A percentile compares a stretch with the other conserved stretches of the same genome.
phyloP scores from a whole-genome alignment of 2,329 filamentous ascomycete species.

The Hypoxylon sp. region DNA sequence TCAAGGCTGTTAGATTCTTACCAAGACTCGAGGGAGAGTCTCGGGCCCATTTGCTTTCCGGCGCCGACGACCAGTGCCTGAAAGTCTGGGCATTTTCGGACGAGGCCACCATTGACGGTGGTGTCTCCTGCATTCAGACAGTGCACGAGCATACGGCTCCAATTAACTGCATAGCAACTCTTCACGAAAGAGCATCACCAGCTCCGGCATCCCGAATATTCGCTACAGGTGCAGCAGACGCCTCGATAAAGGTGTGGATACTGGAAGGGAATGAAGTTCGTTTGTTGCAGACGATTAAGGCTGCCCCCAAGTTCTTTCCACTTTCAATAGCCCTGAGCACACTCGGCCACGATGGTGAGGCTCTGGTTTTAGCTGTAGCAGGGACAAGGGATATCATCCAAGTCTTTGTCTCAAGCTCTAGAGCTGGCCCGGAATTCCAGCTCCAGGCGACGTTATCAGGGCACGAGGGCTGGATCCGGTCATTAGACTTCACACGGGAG shows the following conservation, averaged over 20 bases:
- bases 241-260: conserved; percentile 78
- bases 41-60: conserved; percentile 77
- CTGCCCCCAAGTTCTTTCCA: conserved; percentile 85
- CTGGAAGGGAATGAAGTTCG: conserved; percentile 65
- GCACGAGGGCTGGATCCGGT: conserved; percentile 95
- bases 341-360: conserved; percentile 67
- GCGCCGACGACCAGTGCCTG: conserved; percentile 84
- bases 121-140: conserved; percentile 65
- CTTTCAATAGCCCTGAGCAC: conserved; percentile 78
- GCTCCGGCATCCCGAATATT: conserved; percentile 63
- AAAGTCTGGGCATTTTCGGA: conserved; percentile 74
- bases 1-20: conserved; percentile 88
- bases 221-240: conserved; percentile 86
- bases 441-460: conserved; percentile 84
- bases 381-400: conserved; percentile 89
- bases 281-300: conserved; percentile 78
- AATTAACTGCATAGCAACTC: conserved; percentile 76
- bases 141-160: conserved; percentile 78
- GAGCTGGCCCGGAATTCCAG: conserved; percentile 67
- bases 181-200: conserved; percentile 52
- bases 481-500: conserved; percentile 82
- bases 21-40: conserved; percentile 62
- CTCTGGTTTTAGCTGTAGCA: conserved; percentile 82
- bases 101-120: conserved; percentile 41
- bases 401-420: conserved; percentile 75